Base-by-base conservation (phyloP, 2,329 filamentous ascomycete genomes). In the Lasiodiplodia citricola region DNA sequence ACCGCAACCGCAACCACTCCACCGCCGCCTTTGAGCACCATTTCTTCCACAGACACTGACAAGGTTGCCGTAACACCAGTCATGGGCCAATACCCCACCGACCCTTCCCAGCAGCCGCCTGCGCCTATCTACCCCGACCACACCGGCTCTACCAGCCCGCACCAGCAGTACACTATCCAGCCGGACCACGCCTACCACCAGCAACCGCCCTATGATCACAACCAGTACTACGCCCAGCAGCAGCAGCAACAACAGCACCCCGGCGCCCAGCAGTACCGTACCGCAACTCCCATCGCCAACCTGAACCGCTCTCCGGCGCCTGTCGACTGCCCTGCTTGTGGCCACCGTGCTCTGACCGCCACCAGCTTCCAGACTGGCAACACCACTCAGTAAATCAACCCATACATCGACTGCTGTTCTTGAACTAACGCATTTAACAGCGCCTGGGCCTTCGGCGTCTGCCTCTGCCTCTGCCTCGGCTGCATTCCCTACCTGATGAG, bases 401-500 rank as follows among this genome's bases (percentile, higher is more conserved):
- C 13, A 6, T 11, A 16, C 35, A 47, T 25, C 8, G 6, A 7
- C 10, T 35, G 8, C 31, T 35, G n/a, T 18, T 35, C 3, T 31
- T 4, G n/a, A 52, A 21, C 52, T 63, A 31, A 62, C 65, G 18
- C 4, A 3, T 38, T 23, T 8, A 11, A 28, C 64, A 85, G 83
- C 76, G 80, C 76, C 0, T 85, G 83, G 83, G 84, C 81, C 11
- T 74, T 79, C 4, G 72, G 80, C 28, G 72, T 84, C 58, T 86
- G 84, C 76, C 79, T 76, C 68, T 75, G 80, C 66, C 73, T 63
- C 74, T 83, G 81, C 70, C 72, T 85, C 4, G 82, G 83, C 14
- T 86, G 83, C 71, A 80, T 86, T 56, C 83, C 84, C 0, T 86
- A 86, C 70, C 50, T 84, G 37, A 80, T 85, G 73, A 79, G 79